Evolutionary conservation across 345 rosid genomes (phyloP).

Genomic region (Populus pruinosa): DNA sequence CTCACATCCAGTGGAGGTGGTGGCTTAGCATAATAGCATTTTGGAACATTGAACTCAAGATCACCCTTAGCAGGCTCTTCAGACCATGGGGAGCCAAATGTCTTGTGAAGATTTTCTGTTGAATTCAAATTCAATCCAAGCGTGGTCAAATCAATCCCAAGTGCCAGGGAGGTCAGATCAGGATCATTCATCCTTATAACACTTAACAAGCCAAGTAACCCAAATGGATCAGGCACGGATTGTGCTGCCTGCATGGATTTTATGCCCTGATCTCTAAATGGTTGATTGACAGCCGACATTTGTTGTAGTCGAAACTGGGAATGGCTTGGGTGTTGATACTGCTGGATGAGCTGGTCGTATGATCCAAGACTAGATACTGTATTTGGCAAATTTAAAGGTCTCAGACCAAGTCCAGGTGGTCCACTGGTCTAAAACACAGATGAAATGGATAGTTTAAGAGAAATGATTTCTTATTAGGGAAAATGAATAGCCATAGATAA

Average conservation of each 20-base stretch:
- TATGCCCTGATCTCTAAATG: slow-evolving; percentile 83
- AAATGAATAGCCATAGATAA: not conserved
- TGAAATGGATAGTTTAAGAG: not conserved
- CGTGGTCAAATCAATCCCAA: slow-evolving; percentile 90
- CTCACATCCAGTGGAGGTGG: slow-evolving; percentile 78
- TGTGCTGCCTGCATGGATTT: slow-evolving; percentile 59
- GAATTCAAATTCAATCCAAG: slow-evolving; percentile 94
- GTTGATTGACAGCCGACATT: slow-evolving; percentile 76
- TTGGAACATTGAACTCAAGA: slow-evolving; percentile 86
- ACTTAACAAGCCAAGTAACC: slow-evolving; percentile 75
- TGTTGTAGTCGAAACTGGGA: slow-evolving; percentile 90
- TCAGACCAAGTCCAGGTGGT: slow-evolving; percentile 79
- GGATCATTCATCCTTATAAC: slow-evolving; percentile 78
- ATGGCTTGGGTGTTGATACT: slow-evolving; percentile 81
- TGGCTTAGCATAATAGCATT: slow-evolving; percentile 83
- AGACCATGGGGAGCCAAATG: slow-evolving; percentile 99
- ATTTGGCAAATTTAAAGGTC: slow-evolving; percentile 78
- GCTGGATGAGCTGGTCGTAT: slow-evolving; percentile 82
- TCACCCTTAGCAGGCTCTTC: slow-evolving; percentile 95
- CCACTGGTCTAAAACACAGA: slow-evolving; percentile 62
- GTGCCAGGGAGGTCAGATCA: slow-evolving; percentile 74
- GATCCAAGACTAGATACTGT: slow-evolving; percentile 61
- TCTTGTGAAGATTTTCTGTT: slow-evolving; percentile 83
- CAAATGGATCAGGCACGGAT: slow-evolving; percentile 71
- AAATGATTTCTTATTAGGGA: not conserved